Percentiles rank a stretch among this genome's conserved stretches.
Conservation (phyloP, 768 basidiomycete genomes). For the Mrakia hoshinonis region DNA sequence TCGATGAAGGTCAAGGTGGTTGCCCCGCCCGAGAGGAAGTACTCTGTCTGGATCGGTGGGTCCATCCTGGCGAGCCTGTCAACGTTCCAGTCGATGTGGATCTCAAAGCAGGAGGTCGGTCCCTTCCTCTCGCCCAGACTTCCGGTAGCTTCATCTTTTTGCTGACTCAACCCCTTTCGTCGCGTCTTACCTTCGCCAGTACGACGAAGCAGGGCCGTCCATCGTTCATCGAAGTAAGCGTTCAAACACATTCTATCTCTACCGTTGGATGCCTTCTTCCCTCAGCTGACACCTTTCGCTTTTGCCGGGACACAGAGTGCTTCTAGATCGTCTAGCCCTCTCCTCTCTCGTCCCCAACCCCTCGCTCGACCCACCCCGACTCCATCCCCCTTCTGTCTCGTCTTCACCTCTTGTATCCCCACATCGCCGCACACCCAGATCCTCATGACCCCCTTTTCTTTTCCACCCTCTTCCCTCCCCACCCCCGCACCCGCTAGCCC, state of each 20-base stretch:
- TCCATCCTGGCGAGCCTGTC: slow-evolving; percentile 63
- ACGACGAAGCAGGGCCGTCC: slow-evolving; percentile 39
- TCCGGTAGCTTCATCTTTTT: neutral
- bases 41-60: slow-evolving; percentile 81
- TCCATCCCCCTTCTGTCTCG: too few species aligned
- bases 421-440: too few species aligned
- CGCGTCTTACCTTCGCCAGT: slow-evolving; percentile 22
- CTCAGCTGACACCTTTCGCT: neutral
- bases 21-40: slow-evolving; percentile 81
- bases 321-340: neutral
- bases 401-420: too few species aligned
- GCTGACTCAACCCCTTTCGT: neutral
- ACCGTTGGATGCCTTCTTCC: neutral
- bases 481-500: too few species aligned
- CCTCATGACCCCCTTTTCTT: neutral
- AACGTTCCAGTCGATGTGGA: slow-evolving; percentile 97
- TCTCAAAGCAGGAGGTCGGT: slow-evolving; percentile 39
- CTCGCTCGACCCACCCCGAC: too few species aligned
- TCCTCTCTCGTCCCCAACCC: too few species aligned
- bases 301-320: slow-evolving; percentile 23
- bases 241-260: neutral
- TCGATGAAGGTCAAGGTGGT: slow-evolving; percentile 95
- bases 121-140: neutral
- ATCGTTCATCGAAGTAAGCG: slow-evolving; percentile 37
- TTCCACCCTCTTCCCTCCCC: neutral